phyloP scores from a whole-genome alignment of 345 rosid species.

The Linum trigynum region DNA sequence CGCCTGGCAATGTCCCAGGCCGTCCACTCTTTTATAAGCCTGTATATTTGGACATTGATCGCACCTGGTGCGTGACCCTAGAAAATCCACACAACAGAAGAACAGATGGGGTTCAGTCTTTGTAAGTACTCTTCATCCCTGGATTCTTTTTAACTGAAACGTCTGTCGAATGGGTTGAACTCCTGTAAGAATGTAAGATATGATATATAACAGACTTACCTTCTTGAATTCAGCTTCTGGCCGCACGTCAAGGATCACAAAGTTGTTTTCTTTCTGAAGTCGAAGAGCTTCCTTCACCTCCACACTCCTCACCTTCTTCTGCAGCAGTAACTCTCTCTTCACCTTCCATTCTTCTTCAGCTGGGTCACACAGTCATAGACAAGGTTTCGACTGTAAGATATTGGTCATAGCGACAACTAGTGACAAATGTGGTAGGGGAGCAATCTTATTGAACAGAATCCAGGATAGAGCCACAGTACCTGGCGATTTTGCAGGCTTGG shows the following conservation, averaged over 20 bases:
- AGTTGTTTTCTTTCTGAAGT: conserved; percentile 90
- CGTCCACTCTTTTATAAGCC: conserved; percentile 95
- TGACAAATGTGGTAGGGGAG: neutral
- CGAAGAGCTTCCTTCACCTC: conserved; percentile 93
- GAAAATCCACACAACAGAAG: neutral
- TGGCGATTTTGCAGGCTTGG: conserved; percentile 80
- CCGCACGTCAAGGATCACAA: conserved; percentile 92
- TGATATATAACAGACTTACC: conserved; percentile 50
- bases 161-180: neutral
- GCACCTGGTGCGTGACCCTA: conserved; percentile 93
- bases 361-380: conserved; percentile 37
- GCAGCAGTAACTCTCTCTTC: conserved; percentile 65
- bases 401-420: neutral
- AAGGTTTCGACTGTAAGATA: conserved; percentile 11
- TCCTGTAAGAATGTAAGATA: too few relatives aligned
- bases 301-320: conserved; percentile 92
- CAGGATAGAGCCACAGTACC: conserved; percentile 28
- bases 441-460: neutral
- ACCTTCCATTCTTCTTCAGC: conserved; percentile 96
- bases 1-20: conserved; percentile 99
- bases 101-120: neutral
- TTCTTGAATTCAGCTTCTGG: conserved; percentile 90
- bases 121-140: neutral
- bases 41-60: conserved; percentile 79
- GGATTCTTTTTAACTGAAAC: neutral